phyloP scores from a whole-genome alignment of 2,329 filamentous ascomycete genomes.

The Davidsoniella australis region DNA sequence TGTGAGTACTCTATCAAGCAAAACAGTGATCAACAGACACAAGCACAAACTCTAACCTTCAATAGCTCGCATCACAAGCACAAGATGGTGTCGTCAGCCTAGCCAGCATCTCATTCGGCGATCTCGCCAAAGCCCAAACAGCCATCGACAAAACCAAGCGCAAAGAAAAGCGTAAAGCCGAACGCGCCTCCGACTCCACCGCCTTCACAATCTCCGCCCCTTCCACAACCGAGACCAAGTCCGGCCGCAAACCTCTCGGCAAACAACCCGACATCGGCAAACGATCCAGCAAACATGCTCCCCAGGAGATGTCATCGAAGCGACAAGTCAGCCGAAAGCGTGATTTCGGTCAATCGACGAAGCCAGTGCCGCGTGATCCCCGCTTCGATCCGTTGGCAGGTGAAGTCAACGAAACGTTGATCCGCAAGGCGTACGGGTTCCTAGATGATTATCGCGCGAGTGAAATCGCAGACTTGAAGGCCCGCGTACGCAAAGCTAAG shows the following conservation, averaged over 20 bases:
- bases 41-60: not conserved
- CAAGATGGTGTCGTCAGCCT: slow-evolving; percentile 18
- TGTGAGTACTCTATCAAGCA: not conserved
- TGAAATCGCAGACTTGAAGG: slow-evolving; percentile 64
- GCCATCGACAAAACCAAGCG: slow-evolving; percentile 28
- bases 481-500: slow-evolving; percentile 48
- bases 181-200: slow-evolving; percentile 13
- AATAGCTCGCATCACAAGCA: not conserved
- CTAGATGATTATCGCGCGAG: slow-evolving; percentile 67
- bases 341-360: slow-evolving; percentile 35
- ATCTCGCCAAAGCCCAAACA: slow-evolving; percentile 73
- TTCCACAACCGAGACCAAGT: slow-evolving; percentile 24
- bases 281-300: slow-evolving; percentile 63
- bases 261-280: not conserved
- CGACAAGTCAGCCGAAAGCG: slow-evolving; percentile 67
- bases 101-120: slow-evolving; percentile 65
- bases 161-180: slow-evolving; percentile 17
- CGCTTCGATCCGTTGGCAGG: slow-evolving; percentile 57
- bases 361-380: slow-evolving; percentile 59
- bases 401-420: slow-evolving; percentile 36
- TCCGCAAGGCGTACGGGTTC: slow-evolving; percentile 68
- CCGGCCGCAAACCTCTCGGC: slow-evolving; percentile 14
- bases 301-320: slow-evolving; percentile 66
- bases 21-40: not conserved
- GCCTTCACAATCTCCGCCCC: slow-evolving; percentile 14